These are phyloP conservation scores for Amanita rimosa DNA, from an alignment of 768 basidiomycete species.

Conservation along the genomic window DNA sequence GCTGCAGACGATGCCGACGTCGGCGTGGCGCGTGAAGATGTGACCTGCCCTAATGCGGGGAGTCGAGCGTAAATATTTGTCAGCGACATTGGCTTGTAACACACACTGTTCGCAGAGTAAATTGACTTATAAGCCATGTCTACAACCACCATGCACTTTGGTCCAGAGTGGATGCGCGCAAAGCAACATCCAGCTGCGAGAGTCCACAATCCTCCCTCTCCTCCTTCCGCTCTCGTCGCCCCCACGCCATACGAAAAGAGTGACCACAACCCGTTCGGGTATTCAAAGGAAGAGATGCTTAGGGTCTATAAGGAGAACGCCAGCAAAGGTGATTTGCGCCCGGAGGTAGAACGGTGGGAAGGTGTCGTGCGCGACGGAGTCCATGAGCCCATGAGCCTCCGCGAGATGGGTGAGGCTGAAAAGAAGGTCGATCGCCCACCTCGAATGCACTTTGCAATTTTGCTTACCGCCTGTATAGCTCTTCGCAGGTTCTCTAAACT, in stretches of 20 bases:
- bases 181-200: conserved; percentile 51
- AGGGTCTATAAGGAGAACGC: conserved; percentile 75
- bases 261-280: conserved; percentile 69
- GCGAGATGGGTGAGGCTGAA: conserved; percentile 74
- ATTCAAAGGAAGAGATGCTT: conserved; percentile 78
- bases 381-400: conserved; percentile 60
- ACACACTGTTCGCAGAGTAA: conserved; percentile 4
- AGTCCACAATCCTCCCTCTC: conserved; percentile 45
- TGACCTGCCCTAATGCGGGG: conserved; percentile 29
- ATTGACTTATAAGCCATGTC: conserved; percentile 23
- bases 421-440: conserved; percentile 59
- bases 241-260: conserved; percentile 40
- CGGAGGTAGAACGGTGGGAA: conserved; percentile 85
- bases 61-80: conserved; percentile 2
- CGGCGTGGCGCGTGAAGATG: conserved; percentile 62
- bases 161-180: conserved; percentile 87
- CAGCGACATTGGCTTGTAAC: background rate
- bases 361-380: conserved; percentile 75
- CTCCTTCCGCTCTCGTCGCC: conserved; percentile 56
- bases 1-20: conserved; percentile 68
- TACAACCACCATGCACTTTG: conserved; percentile 76
- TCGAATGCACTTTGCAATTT: conserved; percentile 11
- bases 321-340: conserved; percentile 59
- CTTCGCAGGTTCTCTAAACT: conserved; percentile 75
- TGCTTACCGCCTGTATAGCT: conserved; percentile 38